Evolutionary conservation across 176 grass and related monocot genomes (phyloP).

Genomic region (Juncus inflexus): DNA sequence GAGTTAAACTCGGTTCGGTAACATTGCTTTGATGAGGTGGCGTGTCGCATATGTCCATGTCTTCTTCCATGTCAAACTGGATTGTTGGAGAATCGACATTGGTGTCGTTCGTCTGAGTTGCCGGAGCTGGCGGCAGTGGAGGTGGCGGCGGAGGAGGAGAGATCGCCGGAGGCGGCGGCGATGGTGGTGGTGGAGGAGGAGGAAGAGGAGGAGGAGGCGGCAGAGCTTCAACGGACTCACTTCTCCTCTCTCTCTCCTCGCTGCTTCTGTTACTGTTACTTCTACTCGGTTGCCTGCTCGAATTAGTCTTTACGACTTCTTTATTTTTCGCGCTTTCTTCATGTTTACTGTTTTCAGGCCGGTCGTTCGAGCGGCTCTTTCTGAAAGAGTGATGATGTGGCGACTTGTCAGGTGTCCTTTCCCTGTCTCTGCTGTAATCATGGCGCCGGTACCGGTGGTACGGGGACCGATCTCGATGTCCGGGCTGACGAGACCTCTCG

Average conservation of each 20-base stretch:
- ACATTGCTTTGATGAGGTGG: conserved; percentile 51
- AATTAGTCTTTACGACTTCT: conserved; percentile 47
- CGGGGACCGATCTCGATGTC: conserved; percentile 14
- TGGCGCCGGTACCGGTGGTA: conserved; percentile 21
- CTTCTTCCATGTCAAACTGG: conserved; percentile 83
- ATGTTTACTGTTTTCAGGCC: conserved; percentile 41
- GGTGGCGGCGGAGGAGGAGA: conserved; percentile 58
- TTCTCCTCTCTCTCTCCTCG: conserved; percentile 63
- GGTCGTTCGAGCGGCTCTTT: conserved; percentile 41
- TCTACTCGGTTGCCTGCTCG: conserved; percentile 61
- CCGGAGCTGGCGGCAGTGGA: conserved; percentile 31
- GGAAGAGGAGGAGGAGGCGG: conserved; percentile 38
- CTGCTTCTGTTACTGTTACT: conserved; percentile 46
- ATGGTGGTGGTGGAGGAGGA: conserved; percentile 44
- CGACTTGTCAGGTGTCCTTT: conserved; percentile 34
- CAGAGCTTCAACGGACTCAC: conserved; percentile 40
- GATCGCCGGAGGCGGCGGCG: conserved; percentile 48
- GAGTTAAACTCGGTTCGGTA: conserved; percentile 33
- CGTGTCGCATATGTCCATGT: conserved; percentile 99
- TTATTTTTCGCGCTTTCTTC: conserved; percentile 36
- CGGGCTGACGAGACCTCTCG: conserved; percentile 46
- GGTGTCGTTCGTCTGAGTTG: conserved; percentile 27
- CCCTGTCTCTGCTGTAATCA: conserved; percentile 29
- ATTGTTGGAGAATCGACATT: conserved; percentile 27
- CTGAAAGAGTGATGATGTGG: conserved; percentile 41